Percentiles rank a stretch among this genome's conserved stretches.
These are phyloP conservation scores for Fusarium dimerum DNA, from an alignment of 2,329 filamentous ascomycete species.

Conservation along the genomic window DNA sequence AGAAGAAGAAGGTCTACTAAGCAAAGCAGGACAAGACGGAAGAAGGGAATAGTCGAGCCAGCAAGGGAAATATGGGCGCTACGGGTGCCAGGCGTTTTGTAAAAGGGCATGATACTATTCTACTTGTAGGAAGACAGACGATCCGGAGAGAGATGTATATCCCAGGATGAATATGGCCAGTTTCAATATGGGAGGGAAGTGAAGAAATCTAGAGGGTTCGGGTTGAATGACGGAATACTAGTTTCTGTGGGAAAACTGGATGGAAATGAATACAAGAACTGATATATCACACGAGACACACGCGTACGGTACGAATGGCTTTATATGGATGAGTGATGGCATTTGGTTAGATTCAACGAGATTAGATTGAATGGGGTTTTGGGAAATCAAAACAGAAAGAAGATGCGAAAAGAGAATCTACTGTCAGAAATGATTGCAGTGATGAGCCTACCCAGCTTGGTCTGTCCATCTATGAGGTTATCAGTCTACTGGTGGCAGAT, in stretches of 20 bases:
- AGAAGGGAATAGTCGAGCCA: neutral
- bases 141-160: constrained; percentile 13
- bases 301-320: neutral
- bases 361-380: neutral
- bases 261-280: constrained; percentile 23
- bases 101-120: constrained; percentile 17
- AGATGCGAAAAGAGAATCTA: neutral
- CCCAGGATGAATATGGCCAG: constrained; percentile 4
- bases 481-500: too few relatives aligned
- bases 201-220: constrained; percentile 12
- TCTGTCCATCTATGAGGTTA: too few relatives aligned
- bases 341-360: neutral
- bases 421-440: too few relatives aligned
- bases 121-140: constrained; percentile 22
- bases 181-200: constrained; percentile 8
- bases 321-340: neutral
- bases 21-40: constrained; percentile 5
- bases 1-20: constrained; percentile 99
- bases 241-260: constrained; percentile 13
- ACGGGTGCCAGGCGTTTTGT: constrained; percentile 22
- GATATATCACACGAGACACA: neutral
- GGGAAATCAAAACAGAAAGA: neutral
- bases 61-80: constrained; percentile 3
- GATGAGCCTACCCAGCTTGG: too few relatives aligned
- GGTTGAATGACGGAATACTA: constrained; percentile 13